Evolutionary conservation across 2,329 filamentous ascomycete species (phyloP).

Genomic region (Beauveria medogensis): DNA sequence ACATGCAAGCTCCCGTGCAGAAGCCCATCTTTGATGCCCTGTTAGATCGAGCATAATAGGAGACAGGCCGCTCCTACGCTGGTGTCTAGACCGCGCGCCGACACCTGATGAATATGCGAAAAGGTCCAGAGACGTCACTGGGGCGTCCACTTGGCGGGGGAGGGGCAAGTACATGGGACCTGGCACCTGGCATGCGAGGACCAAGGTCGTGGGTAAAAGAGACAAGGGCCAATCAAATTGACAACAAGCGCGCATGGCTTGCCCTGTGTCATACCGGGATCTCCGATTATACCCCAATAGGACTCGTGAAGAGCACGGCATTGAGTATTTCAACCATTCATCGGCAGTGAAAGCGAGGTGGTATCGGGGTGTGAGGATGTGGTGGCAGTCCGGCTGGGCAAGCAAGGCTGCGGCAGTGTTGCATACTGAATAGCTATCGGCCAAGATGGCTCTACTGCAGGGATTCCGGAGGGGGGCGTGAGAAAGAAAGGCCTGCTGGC

Average conservation of each 20-base stretch:
- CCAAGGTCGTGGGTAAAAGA: neutral
- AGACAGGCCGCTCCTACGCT: too few relatives aligned
- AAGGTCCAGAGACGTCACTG: conserved; percentile 7
- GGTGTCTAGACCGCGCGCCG: too few relatives aligned
- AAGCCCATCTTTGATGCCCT: too few relatives aligned
- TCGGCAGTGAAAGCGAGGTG: neutral
- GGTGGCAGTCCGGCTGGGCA: neutral
- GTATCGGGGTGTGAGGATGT: neutral
- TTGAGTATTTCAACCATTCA: neutral
- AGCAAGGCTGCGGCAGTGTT: neutral
- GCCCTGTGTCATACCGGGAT: neutral
- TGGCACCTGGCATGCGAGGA: neutral
- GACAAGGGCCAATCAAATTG: conserved; percentile 1
- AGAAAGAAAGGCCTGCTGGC: neutral
- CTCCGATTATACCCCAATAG: conserved; percentile 1
- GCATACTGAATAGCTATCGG: neutral
- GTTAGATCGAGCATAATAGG: too few relatives aligned
- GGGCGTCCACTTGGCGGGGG: conserved; percentile 2
- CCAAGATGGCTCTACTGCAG: neutral
- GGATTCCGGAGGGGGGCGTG: neutral
- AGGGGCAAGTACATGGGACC: neutral
- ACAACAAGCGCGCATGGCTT: conserved; percentile 5
- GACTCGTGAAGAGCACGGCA: neutral
- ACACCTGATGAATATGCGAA: neutral
- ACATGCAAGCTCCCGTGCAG: too few relatives aligned